Evolutionary conservation across 164 flowering plant genomes (phyloP).

Genomic region (Magnolia changhungtana): DNA sequence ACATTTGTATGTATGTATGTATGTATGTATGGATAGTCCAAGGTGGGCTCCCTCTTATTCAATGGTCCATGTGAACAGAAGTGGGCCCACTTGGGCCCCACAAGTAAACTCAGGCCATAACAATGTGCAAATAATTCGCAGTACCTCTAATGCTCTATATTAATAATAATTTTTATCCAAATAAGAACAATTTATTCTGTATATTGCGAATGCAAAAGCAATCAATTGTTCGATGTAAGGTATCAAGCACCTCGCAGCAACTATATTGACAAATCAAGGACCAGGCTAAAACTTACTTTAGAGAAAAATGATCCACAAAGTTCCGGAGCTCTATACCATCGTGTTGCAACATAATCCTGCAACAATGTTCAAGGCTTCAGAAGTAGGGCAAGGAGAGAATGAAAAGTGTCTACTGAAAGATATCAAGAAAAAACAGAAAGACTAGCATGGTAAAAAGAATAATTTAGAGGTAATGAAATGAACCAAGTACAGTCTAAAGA

Average conservation of each 20-base stretch:
- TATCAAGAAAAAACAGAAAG: background rate
- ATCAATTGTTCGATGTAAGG: background rate
- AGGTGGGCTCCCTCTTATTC: too few species aligned
- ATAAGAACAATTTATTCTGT: background rate
- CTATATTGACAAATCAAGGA: background rate
- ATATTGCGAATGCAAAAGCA: background rate
- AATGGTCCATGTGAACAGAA: too few species aligned
- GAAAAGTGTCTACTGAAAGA: background rate
- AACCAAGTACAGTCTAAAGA: too few species aligned
- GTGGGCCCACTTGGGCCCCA: too few species aligned
- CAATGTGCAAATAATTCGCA: too few species aligned
- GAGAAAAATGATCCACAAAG: conserved; percentile 97
- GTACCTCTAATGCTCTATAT: too few species aligned
- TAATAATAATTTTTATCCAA: background rate
- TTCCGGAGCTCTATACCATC: conserved; percentile 98
- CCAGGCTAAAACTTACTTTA: conserved; percentile 46
- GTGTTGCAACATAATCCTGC: conserved; percentile 96
- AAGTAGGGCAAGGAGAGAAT: background rate
- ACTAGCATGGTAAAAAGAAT: too few species aligned
- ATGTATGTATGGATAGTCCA: too few species aligned
- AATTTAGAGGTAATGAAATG: too few species aligned
- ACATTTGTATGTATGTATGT: too few species aligned
- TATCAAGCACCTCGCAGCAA: background rate
- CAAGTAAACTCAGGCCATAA: too few species aligned
- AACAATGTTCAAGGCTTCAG: background rate